phyloP scores from a whole-genome alignment of 805 yeast species.

The Candida chilensis region DNA sequence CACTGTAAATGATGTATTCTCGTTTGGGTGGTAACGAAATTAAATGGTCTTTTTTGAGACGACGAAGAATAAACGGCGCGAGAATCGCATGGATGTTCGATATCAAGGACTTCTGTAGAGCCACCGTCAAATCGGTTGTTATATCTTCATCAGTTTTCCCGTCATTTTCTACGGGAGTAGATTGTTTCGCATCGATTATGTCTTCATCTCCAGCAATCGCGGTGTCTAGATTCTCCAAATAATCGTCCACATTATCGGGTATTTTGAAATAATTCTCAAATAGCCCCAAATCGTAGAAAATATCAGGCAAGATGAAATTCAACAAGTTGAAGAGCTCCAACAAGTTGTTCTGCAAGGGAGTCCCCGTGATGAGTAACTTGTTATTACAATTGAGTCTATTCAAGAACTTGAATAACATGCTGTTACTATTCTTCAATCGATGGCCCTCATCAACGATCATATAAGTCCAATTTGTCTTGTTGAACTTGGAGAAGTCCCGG shows the following conservation, averaged over 20 bases:
- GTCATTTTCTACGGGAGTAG: background rate
- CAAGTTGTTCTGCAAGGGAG: slow-evolving; percentile 88
- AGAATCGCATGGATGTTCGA: slow-evolving; percentile 78
- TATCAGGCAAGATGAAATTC: slow-evolving; percentile 87
- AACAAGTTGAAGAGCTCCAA: slow-evolving; percentile 88
- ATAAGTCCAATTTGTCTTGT: slow-evolving; percentile 61
- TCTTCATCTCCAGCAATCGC: too few relatives aligned
- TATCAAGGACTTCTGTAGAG: slow-evolving; percentile 55
- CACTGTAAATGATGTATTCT: slow-evolving; percentile 75
- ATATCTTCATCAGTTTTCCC: background rate
- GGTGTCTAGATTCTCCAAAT: slow-evolving; percentile 13
- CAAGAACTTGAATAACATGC: slow-evolving; percentile 62
- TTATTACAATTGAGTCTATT: slow-evolving; percentile 62
- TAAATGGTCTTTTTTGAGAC: slow-evolving; percentile 71
- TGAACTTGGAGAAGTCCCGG: slow-evolving; percentile 51
- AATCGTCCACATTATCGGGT: too few relatives aligned
- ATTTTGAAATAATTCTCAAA: too few relatives aligned
- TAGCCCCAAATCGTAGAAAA: slow-evolving; percentile 80
- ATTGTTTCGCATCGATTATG: too few relatives aligned
- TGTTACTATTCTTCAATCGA: slow-evolving; percentile 76
- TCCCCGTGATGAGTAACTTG: slow-evolving; percentile 83
- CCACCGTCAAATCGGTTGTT: background rate
- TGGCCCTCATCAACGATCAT: slow-evolving; percentile 95
- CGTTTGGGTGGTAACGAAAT: slow-evolving; percentile 76
- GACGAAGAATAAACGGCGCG: slow-evolving; percentile 78